phyloP scores from a whole-genome alignment of 345 rosid species.

The Murraya koenigii region DNA sequence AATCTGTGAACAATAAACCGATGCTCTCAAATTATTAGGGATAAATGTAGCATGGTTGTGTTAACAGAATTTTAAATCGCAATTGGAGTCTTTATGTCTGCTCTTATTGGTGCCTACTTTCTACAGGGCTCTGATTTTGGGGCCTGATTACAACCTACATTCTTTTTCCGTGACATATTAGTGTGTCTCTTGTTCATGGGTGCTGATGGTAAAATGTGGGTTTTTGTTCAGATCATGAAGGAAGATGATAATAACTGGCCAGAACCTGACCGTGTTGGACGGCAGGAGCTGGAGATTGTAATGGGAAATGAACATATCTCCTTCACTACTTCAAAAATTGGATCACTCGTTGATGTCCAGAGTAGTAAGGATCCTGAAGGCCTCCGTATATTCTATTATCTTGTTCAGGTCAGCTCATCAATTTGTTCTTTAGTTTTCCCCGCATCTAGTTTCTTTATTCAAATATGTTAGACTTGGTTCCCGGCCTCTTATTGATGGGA shows the following conservation, averaged over 20 bases:
- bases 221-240: constrained; percentile 75
- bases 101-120: not conserved
- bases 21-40: not conserved
- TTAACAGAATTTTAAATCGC: not conserved
- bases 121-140: not conserved
- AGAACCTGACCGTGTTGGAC: constrained; percentile 93
- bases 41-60: not conserved
- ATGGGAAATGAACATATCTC: constrained; percentile 98
- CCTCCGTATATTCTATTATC: constrained; percentile 95
- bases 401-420: constrained; percentile 76
- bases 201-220: not conserved
- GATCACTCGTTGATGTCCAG: constrained; percentile 95
- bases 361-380: constrained; percentile 98
- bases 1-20: not conserved
- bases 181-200: not conserved
- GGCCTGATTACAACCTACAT: not conserved
- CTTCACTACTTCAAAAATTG: constrained; percentile 94
- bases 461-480: not conserved
- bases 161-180: not conserved
- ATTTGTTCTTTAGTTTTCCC: constrained; percentile 2
- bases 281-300: constrained; percentile 97
- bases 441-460: not conserved
- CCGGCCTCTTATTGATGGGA: not conserved
- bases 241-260: constrained; percentile 99
- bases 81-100: not conserved